These are phyloP conservation scores for Talaromyces borbonicus DNA, from an alignment of 495 filamentous ascomycete genomes.

Conservation along the genomic window DNA sequence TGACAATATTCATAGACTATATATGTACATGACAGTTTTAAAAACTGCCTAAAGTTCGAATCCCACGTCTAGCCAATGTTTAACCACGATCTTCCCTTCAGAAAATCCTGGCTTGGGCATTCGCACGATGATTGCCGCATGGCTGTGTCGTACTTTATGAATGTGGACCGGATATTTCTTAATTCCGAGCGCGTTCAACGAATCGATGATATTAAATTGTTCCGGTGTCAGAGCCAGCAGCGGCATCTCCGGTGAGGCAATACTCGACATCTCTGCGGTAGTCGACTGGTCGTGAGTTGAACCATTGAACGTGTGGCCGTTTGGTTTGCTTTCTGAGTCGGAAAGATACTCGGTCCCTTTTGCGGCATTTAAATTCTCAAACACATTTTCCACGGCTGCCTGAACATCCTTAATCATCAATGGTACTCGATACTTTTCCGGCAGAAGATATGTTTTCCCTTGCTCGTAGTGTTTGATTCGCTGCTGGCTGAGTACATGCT, in stretches of 20 bases:
- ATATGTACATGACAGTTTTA: not conserved
- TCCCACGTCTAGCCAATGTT: conserved; percentile 69
- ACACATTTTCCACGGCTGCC: conserved; percentile 60
- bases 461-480: conserved; percentile 68
- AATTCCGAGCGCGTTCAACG: conserved; percentile 65
- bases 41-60: conserved; percentile 45
- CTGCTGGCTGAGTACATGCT: conserved; percentile 59
- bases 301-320: no score
- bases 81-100: conserved; percentile 70
- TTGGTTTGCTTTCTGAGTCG: conserved; percentile 30
- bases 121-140: conserved; percentile 86
- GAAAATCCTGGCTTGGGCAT: conserved; percentile 48
- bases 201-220: conserved; percentile 75
- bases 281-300: no score
- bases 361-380: conserved; percentile 55
- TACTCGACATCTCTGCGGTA: no score
- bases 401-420: conserved; percentile 64
- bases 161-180: conserved; percentile 82
- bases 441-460: conserved; percentile 54
- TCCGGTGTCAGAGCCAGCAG: conserved; percentile 66
- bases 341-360: conserved; percentile 54
- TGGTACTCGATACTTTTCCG: conserved; percentile 63
- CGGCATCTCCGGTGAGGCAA: conserved; percentile 42
- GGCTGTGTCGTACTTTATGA: conserved; percentile 65
- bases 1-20: not conserved